A percentile compares a stretch with the other conserved stretches of the same genome.
Evolutionary conservation across 768 basidiomycete genomes (phyloP).

Genomic region (Chalciporus sphaerocephalus): DNA sequence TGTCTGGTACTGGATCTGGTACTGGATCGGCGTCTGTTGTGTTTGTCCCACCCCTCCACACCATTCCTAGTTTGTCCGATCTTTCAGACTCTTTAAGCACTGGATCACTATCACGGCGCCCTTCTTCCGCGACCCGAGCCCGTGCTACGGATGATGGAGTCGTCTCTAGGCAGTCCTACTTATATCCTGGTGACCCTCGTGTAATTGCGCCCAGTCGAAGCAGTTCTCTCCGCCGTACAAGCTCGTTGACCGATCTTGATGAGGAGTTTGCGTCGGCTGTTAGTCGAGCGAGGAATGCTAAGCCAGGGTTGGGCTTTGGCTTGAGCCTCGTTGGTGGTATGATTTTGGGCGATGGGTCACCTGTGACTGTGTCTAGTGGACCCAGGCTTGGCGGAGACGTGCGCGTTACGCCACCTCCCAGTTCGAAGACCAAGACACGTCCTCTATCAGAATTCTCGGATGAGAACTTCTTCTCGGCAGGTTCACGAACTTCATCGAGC

Average conservation of each 20-base stretch:
- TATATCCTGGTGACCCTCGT: slow-evolving; percentile 70
- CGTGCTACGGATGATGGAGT: slow-evolving; percentile 73
- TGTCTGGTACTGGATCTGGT: slow-evolving; percentile 30
- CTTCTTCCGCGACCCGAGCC: slow-evolving; percentile 53
- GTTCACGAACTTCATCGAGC: slow-evolving; percentile 31
- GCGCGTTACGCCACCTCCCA: slow-evolving; percentile 45
- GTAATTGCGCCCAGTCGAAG: slow-evolving; percentile 67
- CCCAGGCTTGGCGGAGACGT: slow-evolving; percentile 42
- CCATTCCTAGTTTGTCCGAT: slow-evolving; percentile 69
- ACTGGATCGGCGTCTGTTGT: slow-evolving; percentile 67
- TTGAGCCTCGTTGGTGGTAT: slow-evolving; percentile 38
- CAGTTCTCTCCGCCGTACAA: slow-evolving; percentile 57
- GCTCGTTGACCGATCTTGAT: slow-evolving; percentile 74
- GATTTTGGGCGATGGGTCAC: slow-evolving; percentile 50
- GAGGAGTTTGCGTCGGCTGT: slow-evolving; percentile 49
- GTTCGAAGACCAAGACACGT: slow-evolving; percentile 29
- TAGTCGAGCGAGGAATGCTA: slow-evolving; percentile 37
- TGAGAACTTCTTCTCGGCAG: slow-evolving; percentile 46
- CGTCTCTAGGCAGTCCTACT: slow-evolving; percentile 58
- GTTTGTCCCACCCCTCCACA: slow-evolving; percentile 72
- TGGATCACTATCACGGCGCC: slow-evolving; percentile 36
- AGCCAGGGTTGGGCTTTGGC: slow-evolving; percentile 43
- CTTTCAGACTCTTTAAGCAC: slow-evolving; percentile 44
- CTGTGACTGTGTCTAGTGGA: slow-evolving; percentile 71
- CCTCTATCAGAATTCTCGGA: slow-evolving; percentile 36